Percentiles rank a stretch among this genome's conserved stretches.
These are phyloP conservation scores for Sporothrix protearum DNA, from an alignment of 2,329 filamentous ascomycete genomes.

Conservation along the genomic window DNA sequence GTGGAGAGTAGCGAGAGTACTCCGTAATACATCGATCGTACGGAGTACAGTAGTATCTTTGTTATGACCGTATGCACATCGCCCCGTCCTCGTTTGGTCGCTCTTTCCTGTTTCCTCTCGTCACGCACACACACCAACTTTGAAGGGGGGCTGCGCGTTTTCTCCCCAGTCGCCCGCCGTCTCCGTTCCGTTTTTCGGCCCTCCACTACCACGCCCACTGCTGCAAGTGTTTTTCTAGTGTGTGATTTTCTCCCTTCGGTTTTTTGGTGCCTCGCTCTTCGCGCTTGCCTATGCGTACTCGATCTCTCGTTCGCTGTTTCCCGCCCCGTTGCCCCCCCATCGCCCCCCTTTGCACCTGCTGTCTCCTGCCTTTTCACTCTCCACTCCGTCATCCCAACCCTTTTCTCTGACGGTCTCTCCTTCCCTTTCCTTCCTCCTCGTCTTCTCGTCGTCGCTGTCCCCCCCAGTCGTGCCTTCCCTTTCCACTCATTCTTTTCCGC, in stretches of 20 bases:
- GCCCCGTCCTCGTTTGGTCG: not conserved
- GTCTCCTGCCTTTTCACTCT: constrained; percentile 10
- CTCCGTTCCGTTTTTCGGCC: constrained; percentile 19
- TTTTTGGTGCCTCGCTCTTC: not conserved
- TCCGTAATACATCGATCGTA: no score
- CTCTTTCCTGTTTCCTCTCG: constrained; percentile 2
- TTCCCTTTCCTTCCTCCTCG: no score
- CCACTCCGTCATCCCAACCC: constrained; percentile 32
- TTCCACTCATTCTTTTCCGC: not conserved
- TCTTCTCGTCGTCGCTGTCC: not conserved
- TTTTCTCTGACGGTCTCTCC: not conserved
- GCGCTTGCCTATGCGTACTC: constrained; percentile 2
- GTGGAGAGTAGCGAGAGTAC: no score
- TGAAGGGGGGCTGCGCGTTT: constrained; percentile 2
- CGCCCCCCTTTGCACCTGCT: not conserved
- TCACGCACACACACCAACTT: constrained; percentile 14
- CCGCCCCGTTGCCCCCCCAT: constrained; percentile 12
- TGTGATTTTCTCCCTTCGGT: not conserved
- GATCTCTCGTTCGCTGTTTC: constrained; percentile 6
- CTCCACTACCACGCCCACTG: constrained; percentile 9
- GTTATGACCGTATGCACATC: not conserved
- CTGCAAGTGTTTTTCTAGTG: constrained; percentile 20
- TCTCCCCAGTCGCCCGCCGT: constrained; percentile 8
- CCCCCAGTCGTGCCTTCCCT: not conserved
- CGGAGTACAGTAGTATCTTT: no score